A percentile compares a stretch with the other conserved stretches of the same genome.
Conservation (phyloP, 768 basidiomycete genomes). For the Jaapia argillacea region DNA sequence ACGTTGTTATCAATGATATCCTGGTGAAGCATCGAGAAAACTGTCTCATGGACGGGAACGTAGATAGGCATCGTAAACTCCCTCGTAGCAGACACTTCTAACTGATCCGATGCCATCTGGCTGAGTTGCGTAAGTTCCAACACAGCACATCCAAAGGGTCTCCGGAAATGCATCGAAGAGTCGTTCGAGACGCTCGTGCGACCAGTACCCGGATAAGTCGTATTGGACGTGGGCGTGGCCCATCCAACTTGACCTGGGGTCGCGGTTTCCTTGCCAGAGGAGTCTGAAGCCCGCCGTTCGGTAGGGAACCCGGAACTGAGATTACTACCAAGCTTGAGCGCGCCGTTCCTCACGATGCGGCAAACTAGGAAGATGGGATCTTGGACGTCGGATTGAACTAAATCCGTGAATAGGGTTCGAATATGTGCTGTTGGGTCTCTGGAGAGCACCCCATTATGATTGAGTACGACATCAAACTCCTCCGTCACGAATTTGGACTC, state of each 20-base stretch:
- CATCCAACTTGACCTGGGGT: background rate
- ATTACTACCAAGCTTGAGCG: conserved; percentile 61
- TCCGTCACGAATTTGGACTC: conserved; percentile 86
- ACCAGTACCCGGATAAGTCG: background rate
- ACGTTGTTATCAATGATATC: conserved; percentile 76
- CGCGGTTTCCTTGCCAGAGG: conserved; percentile 25
- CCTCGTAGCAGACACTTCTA: conserved; percentile 50
- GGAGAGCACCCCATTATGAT: conserved; percentile 85
- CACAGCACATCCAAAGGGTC: conserved; percentile 95
- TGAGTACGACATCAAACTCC: conserved; percentile 83
- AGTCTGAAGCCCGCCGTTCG: conserved; percentile 47
- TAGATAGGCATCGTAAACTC: conserved; percentile 89
- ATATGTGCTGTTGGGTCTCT: conserved; percentile 68
- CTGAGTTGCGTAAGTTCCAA: conserved; percentile 72
- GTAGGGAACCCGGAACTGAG: conserved; percentile 35
- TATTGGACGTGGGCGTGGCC: no score
- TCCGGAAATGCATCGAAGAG: conserved; percentile 33
- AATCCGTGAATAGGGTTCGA: conserved; percentile 82
- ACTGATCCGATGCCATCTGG: conserved; percentile 54
- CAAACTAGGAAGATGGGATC: conserved; percentile 87
- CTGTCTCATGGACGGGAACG: conserved; percentile 69
- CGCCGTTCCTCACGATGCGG: conserved; percentile 80
- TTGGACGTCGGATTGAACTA: conserved; percentile 78
- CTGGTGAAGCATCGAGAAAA: conserved; percentile 92
- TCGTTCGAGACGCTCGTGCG: background rate